A percentile compares a stretch with the other conserved stretches of the same genome.
Conservation (phyloP, 1,284 basidiomycete genomes). For the Moesziomyces sp. region DNA sequence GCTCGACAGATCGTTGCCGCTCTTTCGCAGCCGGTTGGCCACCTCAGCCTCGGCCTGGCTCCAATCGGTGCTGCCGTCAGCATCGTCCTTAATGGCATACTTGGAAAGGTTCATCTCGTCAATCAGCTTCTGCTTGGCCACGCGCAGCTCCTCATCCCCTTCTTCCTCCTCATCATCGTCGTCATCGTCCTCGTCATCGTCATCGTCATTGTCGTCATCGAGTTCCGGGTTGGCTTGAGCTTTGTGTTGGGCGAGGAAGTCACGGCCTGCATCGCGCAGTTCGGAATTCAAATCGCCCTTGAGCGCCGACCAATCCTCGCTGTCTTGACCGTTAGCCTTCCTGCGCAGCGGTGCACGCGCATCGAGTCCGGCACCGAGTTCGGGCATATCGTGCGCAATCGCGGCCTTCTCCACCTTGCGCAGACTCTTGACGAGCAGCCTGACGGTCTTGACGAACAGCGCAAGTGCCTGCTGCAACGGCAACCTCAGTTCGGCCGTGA, state of each 20-base stretch:
- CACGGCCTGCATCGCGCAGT: constrained; percentile 49
- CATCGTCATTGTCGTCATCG: constrained; percentile 17
- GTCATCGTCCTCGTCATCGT: constrained; percentile 12
- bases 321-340: constrained; percentile 18
- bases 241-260: constrained; percentile 31
- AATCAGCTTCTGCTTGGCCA: constrained; percentile 46
- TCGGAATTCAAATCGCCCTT: constrained; percentile 54
- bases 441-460: constrained; percentile 88
- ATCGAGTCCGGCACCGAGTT: constrained; percentile 24
- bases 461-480: constrained; percentile 89
- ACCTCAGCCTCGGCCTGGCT: constrained; percentile 62
- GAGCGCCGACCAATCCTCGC: constrained; percentile 43
- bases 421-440: constrained; percentile 83
- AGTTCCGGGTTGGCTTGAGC: constrained; percentile 15
- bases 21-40: constrained; percentile 43
- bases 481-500: constrained; percentile 73
- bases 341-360: constrained; percentile 21
- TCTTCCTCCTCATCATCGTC: constrained; percentile 17
- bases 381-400: constrained; percentile 44
- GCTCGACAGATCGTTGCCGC: constrained; percentile 39
- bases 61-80: constrained; percentile 42
- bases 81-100: constrained; percentile 53
- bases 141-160: constrained; percentile 31
- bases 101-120: constrained; percentile 54
- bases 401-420: constrained; percentile 79